Conservation (phyloP, 768 basidiomycete genomes). For the Punctularia strigosozonata region DNA sequence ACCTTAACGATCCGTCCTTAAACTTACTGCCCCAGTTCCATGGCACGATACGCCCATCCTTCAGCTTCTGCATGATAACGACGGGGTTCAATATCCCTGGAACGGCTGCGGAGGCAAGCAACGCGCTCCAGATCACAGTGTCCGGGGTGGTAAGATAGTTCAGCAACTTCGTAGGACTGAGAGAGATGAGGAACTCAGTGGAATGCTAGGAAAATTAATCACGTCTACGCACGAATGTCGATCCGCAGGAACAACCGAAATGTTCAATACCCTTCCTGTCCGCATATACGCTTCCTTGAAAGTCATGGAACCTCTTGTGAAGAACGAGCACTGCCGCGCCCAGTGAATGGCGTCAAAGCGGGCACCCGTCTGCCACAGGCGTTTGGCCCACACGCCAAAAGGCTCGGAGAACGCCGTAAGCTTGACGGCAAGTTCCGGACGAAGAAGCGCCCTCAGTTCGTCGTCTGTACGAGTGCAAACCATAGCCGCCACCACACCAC, state of each 20-base stretch:
- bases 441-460: conserved; percentile 67
- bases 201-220: not conserved
- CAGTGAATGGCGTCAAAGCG: conserved; percentile 84
- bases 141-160: conserved; percentile 97
- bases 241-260: conserved; percentile 87
- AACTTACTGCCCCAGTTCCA: conserved; percentile 95
- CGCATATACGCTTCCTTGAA: conserved; percentile 90
- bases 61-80: conserved; percentile 85
- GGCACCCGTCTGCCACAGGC: conserved; percentile 84
- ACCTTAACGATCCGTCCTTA: conserved; percentile 87
- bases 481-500: conserved; percentile 65
- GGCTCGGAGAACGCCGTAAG: conserved; percentile 79
- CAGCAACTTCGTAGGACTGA: conserved; percentile 85
- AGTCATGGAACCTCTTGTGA: conserved; percentile 87
- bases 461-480: conserved; percentile 82
- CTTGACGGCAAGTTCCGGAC: conserved; percentile 74
- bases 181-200: conserved; percentile 7
- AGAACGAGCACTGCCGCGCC: conserved; percentile 82
- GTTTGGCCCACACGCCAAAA: conserved; percentile 51
- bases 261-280: conserved; percentile 88
- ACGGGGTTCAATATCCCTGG: conserved; percentile 95
- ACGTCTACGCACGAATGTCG: conserved; percentile 57
- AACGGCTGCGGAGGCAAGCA: conserved; percentile 86
- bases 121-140: conserved; percentile 69
- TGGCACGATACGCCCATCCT: conserved; percentile 68